Conservation (phyloP, 2,329 filamentous ascomycete species). For the Alternaria ventricosa region DNA sequence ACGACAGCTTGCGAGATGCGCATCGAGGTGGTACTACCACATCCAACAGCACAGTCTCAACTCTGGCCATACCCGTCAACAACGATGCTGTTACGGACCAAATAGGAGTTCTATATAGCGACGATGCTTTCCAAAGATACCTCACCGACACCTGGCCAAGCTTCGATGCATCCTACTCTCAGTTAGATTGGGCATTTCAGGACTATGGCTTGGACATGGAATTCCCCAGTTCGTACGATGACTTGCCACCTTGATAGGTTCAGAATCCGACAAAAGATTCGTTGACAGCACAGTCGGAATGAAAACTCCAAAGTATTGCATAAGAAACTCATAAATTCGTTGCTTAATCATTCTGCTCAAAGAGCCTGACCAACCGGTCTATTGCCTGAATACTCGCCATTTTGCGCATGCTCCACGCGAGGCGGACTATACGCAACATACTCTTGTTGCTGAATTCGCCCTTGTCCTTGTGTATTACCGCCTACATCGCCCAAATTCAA, state of each 20-base stretch:
- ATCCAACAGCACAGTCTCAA: background rate
- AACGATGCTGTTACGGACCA: background rate
- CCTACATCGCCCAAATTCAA: background rate
- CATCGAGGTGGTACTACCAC: background rate
- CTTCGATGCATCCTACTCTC: constrained; percentile 3
- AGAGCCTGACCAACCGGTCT: background rate
- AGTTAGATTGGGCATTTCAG: constrained; percentile 6
- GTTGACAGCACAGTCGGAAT: background rate
- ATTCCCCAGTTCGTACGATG: background rate
- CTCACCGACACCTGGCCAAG: constrained; percentile 4
- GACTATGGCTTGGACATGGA: constrained; percentile 4
- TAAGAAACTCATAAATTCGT: background rate
- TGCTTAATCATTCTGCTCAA: background rate
- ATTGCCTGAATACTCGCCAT: constrained; percentile 1
- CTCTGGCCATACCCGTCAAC: background rate
- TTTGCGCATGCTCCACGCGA: background rate
- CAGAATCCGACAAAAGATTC: rapidly evolving
- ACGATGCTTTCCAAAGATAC: constrained; percentile 1
- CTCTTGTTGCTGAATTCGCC: background rate
- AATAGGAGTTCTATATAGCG: background rate
- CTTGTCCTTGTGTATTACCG: background rate
- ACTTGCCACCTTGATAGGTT: background rate
- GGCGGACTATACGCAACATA: background rate
- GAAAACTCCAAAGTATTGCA: background rate
- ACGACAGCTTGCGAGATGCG: background rate